Percentiles rank a stretch among this genome's conserved stretches.
These are phyloP conservation scores for Kuraishia ogatae DNA, from an alignment of 805 yeast species.

Conservation along the genomic window DNA sequence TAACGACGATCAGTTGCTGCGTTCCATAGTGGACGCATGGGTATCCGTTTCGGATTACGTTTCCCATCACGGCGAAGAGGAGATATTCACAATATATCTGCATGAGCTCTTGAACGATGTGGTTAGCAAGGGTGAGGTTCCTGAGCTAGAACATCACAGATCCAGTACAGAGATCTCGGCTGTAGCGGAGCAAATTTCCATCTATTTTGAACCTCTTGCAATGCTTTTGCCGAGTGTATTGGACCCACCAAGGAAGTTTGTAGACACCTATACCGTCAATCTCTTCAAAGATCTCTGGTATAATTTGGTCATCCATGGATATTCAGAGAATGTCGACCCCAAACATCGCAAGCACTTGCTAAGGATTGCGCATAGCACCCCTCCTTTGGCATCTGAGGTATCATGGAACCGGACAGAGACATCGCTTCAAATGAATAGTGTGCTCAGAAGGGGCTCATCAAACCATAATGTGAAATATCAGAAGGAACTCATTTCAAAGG, in stretches of 20 bases:
- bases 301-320: constrained; percentile 88
- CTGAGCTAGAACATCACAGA: constrained; percentile 62
- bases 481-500: constrained; percentile 44
- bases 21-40: constrained; percentile 43
- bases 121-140: constrained; percentile 71
- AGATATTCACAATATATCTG: constrained; percentile 49
- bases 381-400: constrained; percentile 76
- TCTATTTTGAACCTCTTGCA: constrained; percentile 68
- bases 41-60: constrained; percentile 28
- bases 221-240: constrained; percentile 54
- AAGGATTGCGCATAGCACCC: constrained; percentile 77
- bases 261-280: constrained; percentile 41
- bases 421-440: constrained; percentile 85
- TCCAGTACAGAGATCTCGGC: constrained; percentile 63
- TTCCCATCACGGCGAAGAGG: constrained; percentile 24
- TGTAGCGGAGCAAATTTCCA: constrained; percentile 60
- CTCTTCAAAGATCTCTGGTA: constrained; percentile 89
- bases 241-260: constrained; percentile 31
- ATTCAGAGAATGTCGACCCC: constrained; percentile 49
- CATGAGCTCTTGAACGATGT: constrained; percentile 59
- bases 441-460: constrained; percentile 82
- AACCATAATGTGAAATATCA: constrained; percentile 73
- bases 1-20: constrained; percentile 27
- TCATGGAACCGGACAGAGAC: constrained; percentile 84
- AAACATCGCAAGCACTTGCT: constrained; percentile 42